phyloP scores from a whole-genome alignment of 495 filamentous ascomycete species.

The Penicillium malachiteum region DNA sequence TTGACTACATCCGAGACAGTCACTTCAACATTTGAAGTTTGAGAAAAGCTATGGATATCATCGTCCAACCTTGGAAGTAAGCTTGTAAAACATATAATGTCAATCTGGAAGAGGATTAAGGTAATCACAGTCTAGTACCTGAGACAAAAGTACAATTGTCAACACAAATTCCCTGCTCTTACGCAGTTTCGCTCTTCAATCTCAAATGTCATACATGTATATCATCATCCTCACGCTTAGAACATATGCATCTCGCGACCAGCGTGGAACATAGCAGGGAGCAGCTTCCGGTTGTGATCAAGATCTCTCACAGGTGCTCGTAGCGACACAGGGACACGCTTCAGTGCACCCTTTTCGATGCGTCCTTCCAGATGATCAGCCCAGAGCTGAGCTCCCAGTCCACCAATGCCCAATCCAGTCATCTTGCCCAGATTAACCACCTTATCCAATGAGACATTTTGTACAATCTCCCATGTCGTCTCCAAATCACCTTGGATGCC shows the following conservation, averaged over 20 bases:
- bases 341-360: constrained; percentile 11
- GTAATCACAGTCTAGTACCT: too few relatives aligned
- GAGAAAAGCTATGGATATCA: too few relatives aligned
- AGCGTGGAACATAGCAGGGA: constrained; percentile 13
- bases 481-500: background rate
- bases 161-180: too few relatives aligned
- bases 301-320: constrained; percentile 9
- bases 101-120: too few relatives aligned
- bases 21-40: too few relatives aligned
- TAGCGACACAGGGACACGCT: constrained; percentile 3
- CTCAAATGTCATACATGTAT: too few relatives aligned
- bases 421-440: constrained; percentile 6
- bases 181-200: too few relatives aligned
- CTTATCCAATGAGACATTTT: constrained; percentile 4
- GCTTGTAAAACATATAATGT: too few relatives aligned
- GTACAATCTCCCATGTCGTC: background rate
- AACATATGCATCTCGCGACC: constrained; percentile 15
- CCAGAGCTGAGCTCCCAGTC: constrained; percentile 3
- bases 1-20: too few relatives aligned
- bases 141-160: too few relatives aligned
- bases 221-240: background rate
- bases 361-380: constrained; percentile 1
- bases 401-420: constrained; percentile 1
- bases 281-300: constrained; percentile 6
- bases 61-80: too few relatives aligned